These are phyloP conservation scores for Sclerotinia glacialis DNA, from an alignment of 2,329 filamentous ascomycete genomes.

Conservation along the genomic window DNA sequence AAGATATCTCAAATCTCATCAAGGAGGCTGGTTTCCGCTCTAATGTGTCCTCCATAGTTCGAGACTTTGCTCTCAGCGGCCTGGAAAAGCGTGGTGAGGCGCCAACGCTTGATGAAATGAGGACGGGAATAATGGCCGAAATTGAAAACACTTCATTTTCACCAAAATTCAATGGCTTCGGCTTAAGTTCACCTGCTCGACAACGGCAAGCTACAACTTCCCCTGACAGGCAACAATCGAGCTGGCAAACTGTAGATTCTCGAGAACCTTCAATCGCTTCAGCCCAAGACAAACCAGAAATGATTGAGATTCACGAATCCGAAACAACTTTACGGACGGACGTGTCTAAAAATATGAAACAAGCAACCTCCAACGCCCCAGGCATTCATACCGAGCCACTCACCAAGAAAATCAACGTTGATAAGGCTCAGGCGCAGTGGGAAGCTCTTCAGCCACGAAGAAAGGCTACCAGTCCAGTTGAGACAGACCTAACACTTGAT, in stretches of 20 bases:
- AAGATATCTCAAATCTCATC: conserved; percentile 47
- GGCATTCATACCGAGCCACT: not conserved
- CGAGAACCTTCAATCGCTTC: conserved; percentile 18
- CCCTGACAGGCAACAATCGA: conserved; percentile 27
- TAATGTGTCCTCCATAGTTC: conserved; percentile 42
- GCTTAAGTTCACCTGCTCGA: conserved; percentile 30
- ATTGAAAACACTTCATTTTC: conserved; percentile 31
- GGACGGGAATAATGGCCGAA: conserved; percentile 30
- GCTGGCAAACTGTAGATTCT: conserved; percentile 31
- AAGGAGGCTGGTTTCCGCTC: conserved; percentile 49
- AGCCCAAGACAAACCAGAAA: not conserved
- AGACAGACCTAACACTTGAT: conserved; percentile 6
- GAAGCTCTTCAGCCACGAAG: conserved; percentile 25
- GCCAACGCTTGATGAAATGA: conserved; percentile 29
- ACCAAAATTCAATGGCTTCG: conserved; percentile 39
- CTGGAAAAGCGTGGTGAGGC: conserved; percentile 33
- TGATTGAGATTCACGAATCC: not conserved
- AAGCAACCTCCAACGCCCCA: not conserved
- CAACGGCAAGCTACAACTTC: conserved; percentile 11
- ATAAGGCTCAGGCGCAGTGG: conserved; percentile 29
- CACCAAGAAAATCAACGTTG: conserved; percentile 14
- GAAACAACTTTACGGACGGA: not conserved
- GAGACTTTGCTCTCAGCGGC: conserved; percentile 33
- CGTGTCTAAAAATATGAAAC: not conserved
- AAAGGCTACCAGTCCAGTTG: not conserved